phyloP scores from a whole-genome alignment of 805 yeast species.

The Candida tibetensis region DNA sequence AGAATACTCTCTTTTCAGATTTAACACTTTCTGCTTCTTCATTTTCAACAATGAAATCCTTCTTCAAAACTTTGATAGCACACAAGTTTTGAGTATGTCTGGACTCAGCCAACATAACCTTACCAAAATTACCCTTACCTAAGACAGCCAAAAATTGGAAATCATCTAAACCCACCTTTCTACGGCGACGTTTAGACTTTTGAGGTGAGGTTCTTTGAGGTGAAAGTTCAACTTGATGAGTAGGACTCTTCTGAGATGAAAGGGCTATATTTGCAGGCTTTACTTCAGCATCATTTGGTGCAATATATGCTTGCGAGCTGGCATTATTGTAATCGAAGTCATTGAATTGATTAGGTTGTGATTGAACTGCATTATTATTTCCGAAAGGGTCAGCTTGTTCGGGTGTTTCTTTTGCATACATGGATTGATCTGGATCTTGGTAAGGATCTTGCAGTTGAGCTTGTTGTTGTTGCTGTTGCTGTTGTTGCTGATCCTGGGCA shows the following conservation, averaged over 20 bases:
- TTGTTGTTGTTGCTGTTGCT: slow-evolving; percentile 16
- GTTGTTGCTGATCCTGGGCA: slow-evolving; percentile 14
- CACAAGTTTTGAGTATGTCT: slow-evolving; percentile 76
- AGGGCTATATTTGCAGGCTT: neutral
- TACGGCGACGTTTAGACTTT: slow-evolving; percentile 43
- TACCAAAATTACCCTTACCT: slow-evolving; percentile 98
- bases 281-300: slow-evolving; percentile 8
- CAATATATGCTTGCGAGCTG: slow-evolving; percentile 15
- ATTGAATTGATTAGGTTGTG: slow-evolving; percentile 12
- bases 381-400: slow-evolving; percentile 8
- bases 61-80: slow-evolving; percentile 95
- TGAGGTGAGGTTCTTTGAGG: slow-evolving; percentile 15
- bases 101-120: slow-evolving; percentile 95
- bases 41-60: slow-evolving; percentile 90
- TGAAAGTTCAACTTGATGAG: neutral
- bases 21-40: slow-evolving; percentile 95
- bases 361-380: neutral
- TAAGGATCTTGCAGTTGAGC: slow-evolving; percentile 15
- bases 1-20: slow-evolving; percentile 90
- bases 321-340: slow-evolving; percentile 29
- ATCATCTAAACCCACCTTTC: slow-evolving; percentile 89
- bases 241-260: neutral
- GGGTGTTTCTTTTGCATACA: slow-evolving; percentile 5
- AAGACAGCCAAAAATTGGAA: slow-evolving; percentile 90
- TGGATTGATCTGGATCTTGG: slow-evolving; percentile 4